Evolutionary conservation across 2,329 filamentous ascomycete species (phyloP), one percentile per base, ranked within the genome.

Genomic region (Neospermospora avenae): DNA sequence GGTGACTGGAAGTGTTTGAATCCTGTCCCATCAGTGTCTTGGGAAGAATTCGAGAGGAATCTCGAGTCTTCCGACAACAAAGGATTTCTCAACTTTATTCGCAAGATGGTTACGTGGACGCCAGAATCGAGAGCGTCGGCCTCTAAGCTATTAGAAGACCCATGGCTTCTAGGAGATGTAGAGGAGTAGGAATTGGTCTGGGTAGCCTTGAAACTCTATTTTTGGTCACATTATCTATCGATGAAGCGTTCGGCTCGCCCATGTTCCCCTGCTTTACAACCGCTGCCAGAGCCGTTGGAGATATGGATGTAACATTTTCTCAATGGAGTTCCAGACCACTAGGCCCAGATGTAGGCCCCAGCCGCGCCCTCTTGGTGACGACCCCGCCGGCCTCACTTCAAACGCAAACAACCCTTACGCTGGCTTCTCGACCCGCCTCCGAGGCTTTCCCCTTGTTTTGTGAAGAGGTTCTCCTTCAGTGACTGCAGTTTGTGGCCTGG

Each of bases 1-100:
- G 62, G 65, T 34, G 61, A 67, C 59, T 66, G 62, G 65, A 67
- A 65, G 62, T 67, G 63, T 63, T 20, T 64, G 55, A 66, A 67
- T 66, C 62, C 62, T 57, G 24, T 63, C 28, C 51, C 55, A 57
- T 60, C 51, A 58, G 58, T 66, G 54, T 64, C 55, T 62, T 64
- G 60, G 62, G 65, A 66, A 58, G 60, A 67, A 55, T 66, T 55
- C n/a, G 58, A 61, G 61, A 63, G 35, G 57, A 66, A 66, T 62
- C 62, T 66, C 59, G 52, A 62, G 31, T 53, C 39, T 64, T 46
- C 59, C 37, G 55, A 61, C 59, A 67, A 67, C 53, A 62, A 67
- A 57, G 59, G 22, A 28, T 67, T 67, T 52, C 64, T 67, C 41
- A 48, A 66, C 57, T 66, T 67, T 51, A 49, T 67, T 52, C 62